These are phyloP conservation scores for Cronartium ribicola DNA, from an alignment of 1,284 basidiomycete genomes.

Conservation along the genomic window DNA sequence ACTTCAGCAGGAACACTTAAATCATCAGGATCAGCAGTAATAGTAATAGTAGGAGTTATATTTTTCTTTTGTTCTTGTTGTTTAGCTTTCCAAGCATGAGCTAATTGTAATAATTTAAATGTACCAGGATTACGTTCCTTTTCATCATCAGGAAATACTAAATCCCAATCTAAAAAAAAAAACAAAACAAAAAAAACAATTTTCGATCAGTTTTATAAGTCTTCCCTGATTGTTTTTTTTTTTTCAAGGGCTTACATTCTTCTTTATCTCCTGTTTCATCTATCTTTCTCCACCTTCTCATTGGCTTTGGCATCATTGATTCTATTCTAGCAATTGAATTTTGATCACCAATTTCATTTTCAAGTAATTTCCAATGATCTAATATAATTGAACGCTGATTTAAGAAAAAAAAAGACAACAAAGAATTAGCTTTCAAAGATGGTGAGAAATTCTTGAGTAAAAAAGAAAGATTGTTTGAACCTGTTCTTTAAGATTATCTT, in stretches of 20 bases:
- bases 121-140: constrained; percentile 81
- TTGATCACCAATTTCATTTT: constrained; percentile 68
- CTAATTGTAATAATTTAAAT: constrained; percentile 83
- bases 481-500: constrained; percentile 70
- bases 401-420: neutral
- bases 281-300: constrained; percentile 74
- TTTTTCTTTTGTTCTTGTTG: constrained; percentile 44
- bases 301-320: constrained; percentile 82
- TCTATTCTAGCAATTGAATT: constrained; percentile 71
- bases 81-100: constrained; percentile 69
- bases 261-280: constrained; percentile 78
- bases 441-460: neutral
- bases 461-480: constrained; percentile 55
- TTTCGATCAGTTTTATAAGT: neutral
- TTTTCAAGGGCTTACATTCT: constrained; percentile 60
- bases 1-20: too few species aligned
- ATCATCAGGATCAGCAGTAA: constrained; percentile 1
- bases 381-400: constrained; percentile 75
- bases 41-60: neutral
- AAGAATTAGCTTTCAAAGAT: neutral
- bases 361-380: constrained; percentile 89
- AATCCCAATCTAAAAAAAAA: constrained; percentile 71
- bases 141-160: constrained; percentile 91
- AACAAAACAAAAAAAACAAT: neutral
- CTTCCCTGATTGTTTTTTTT: neutral